Percentiles rank a stretch among this genome's conserved stretches.
These are phyloP conservation scores for Lathyrus aphaca DNA, from an alignment of 306 rosid genomes.

Conservation along the genomic window DNA sequence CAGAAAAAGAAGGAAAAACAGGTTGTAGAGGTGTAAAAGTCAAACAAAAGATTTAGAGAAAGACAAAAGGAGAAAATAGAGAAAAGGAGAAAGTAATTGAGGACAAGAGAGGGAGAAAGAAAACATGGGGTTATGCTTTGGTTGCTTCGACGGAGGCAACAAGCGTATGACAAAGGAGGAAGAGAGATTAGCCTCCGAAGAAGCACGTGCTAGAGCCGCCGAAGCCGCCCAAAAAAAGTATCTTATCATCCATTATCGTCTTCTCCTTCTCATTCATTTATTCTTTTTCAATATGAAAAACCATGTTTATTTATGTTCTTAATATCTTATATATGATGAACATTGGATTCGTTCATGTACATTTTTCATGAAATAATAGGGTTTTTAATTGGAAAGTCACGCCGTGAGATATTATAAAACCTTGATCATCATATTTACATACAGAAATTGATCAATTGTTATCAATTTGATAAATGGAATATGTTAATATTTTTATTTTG, in stretches of 20 bases:
- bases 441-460: neutral
- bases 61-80: neutral
- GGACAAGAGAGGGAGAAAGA: neutral
- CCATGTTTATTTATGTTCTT: neutral
- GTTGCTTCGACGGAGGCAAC: constrained; percentile 76
- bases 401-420: constrained; percentile 2
- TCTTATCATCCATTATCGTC: neutral
- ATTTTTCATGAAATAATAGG: constrained; percentile 7
- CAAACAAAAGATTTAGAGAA: neutral
- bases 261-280: neutral
- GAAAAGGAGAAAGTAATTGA: neutral
- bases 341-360: neutral
- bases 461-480: neutral
- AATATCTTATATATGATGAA: neutral
- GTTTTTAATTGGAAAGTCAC: constrained; percentile 8
- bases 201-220: constrained; percentile 84
- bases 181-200: constrained; percentile 78
- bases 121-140: constrained; percentile 71
- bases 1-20: neutral
- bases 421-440: constrained; percentile 10
- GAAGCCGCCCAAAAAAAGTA: constrained; percentile 91
- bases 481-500: constrained; percentile 5
- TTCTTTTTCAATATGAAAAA: neutral
- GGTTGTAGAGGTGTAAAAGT: constrained; percentile 27
- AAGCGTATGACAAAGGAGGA: constrained; percentile 72